Conservation (phyloP, 2,329 filamentous ascomycete species). For the Xylariaceae sp. region DNA sequence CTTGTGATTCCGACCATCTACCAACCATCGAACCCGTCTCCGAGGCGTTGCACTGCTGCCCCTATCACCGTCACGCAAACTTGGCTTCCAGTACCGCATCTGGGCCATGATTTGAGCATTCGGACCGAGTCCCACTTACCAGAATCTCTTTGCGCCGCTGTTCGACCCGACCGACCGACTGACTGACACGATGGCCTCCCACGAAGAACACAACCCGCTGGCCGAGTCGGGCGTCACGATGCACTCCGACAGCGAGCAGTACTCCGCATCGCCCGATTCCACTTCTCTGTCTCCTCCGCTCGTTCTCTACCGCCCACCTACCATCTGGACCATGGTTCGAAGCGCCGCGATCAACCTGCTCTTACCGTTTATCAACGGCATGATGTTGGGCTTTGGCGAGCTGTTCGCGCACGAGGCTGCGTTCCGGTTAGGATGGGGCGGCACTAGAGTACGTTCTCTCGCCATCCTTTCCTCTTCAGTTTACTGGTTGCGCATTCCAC, state of each 20-base stretch:
- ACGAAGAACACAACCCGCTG: constrained; percentile 47
- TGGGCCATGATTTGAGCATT: constrained; percentile 3
- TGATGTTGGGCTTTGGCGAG: constrained; percentile 98
- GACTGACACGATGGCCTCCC: constrained; percentile 45
- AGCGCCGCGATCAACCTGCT: constrained; percentile 94
- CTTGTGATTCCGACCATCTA: neutral
- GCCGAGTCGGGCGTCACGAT: constrained; percentile 71
- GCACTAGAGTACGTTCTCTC: constrained; percentile 70
- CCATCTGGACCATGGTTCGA: constrained; percentile 76
- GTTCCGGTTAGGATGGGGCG: constrained; percentile 86
- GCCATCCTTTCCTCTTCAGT: neutral
- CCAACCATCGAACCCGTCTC: neutral
- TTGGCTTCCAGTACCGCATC: neutral
- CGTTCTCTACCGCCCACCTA: constrained; percentile 84
- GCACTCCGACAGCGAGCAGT: constrained; percentile 77
- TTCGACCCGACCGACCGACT: neutral
- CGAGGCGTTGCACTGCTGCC: neutral
- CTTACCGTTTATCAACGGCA: constrained; percentile 90
- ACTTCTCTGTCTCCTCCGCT: constrained; percentile 62
- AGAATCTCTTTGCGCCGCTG: neutral
- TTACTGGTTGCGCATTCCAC: neutral
- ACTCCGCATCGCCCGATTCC: constrained; percentile 61
- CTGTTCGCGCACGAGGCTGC: constrained; percentile 94
- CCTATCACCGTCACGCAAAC: neutral
- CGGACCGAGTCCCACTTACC: neutral